phyloP scores from a whole-genome alignment of 2,329 filamentous ascomycete species.

The Pseudocercospora fijiensis region DNA sequence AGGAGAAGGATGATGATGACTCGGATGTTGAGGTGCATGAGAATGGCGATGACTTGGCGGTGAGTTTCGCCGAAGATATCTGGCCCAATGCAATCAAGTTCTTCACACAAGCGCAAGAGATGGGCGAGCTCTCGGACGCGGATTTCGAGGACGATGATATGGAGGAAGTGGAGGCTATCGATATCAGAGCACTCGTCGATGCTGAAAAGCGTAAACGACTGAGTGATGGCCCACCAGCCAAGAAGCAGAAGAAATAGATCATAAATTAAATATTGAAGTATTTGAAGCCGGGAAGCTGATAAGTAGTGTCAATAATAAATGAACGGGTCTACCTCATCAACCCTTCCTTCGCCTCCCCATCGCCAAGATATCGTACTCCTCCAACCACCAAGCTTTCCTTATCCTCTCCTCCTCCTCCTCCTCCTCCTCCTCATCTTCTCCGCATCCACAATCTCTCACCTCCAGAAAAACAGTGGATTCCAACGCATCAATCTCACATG shows the following conservation, averaged over 20 bases:
- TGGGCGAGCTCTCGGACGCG: constrained; percentile 57
- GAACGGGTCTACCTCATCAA: no score
- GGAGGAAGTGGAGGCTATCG: constrained; percentile 51
- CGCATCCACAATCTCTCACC: neutral
- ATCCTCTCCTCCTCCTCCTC: neutral
- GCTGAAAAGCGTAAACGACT: constrained; percentile 45
- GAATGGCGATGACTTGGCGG: constrained; percentile 78
- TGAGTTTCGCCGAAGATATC: constrained; percentile 79
- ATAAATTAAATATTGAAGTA: neutral
- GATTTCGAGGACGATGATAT: constrained; percentile 69
- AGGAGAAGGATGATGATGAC: constrained; percentile 62
- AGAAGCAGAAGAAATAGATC: constrained; percentile 40
- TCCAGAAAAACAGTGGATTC: neutral
- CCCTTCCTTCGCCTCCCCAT: neutral
- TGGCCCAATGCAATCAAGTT: constrained; percentile 87
- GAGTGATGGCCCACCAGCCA: constrained; percentile 45
- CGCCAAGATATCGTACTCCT: neutral
- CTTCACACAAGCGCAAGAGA: constrained; percentile 73
- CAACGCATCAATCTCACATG: neutral
- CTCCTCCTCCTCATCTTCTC: neutral
- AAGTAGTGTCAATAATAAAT: no score
- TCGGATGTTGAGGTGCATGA: constrained; percentile 80
- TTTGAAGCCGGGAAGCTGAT: neutral
- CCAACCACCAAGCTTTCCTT: neutral
- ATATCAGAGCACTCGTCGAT: constrained; percentile 47